A percentile compares a stretch with the other conserved stretches of the same genome.
Evolutionary conservation across 257 asterid species (phyloP).

Genomic region (Solanum sparsipilum): DNA sequence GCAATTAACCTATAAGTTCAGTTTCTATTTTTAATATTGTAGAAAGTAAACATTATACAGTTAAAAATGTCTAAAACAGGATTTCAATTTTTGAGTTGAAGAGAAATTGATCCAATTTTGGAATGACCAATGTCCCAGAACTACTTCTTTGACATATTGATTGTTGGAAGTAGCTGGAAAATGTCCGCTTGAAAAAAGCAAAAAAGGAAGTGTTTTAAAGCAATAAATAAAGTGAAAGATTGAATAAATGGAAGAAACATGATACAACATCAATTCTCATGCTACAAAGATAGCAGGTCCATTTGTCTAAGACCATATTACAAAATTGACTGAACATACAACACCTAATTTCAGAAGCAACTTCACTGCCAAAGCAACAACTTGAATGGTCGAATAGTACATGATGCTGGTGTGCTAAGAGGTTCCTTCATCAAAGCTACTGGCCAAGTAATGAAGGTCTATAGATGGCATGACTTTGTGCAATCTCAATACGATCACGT

Average conservation of each 20-base stretch:
- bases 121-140: not conserved
- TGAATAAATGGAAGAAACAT: not conserved
- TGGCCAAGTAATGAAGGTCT: conserved; percentile 77
- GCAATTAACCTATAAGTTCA: not conserved
- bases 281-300: not conserved
- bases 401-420: conserved; percentile 7
- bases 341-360: not conserved
- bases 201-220: not conserved
- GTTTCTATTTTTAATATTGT: not conserved
- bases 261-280: not conserved
- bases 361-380: not conserved
- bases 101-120: not conserved
- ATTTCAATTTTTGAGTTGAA: not conserved
- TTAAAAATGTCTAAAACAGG: not conserved
- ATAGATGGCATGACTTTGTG: conserved; percentile 73
- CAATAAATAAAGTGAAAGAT: not conserved
- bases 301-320: not conserved
- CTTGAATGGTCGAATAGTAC: not conserved
- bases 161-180: not conserved
- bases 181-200: not conserved
- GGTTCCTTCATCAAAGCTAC: not conserved
- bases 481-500: conserved; percentile 73
- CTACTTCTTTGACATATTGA: not conserved
- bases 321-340: not conserved
- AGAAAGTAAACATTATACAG: not conserved